phyloP scores from a whole-genome alignment of 257 asterid genomes.

The Solanum bulbocastanum region DNA sequence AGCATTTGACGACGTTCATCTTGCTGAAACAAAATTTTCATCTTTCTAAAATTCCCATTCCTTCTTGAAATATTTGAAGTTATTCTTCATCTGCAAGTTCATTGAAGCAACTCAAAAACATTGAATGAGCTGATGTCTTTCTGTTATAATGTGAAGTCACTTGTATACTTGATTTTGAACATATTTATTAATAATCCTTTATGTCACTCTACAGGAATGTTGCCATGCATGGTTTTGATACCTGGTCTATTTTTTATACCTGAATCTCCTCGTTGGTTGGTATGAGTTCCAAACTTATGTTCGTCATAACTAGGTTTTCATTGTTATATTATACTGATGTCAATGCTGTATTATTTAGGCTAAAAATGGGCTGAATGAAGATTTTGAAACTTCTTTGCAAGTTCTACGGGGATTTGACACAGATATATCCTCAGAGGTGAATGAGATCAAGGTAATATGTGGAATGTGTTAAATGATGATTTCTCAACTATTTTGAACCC shows the following conservation, averaged over 20 bases:
- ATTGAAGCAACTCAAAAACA: background rate
- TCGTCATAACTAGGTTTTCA: background rate
- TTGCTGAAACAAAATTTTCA: background rate
- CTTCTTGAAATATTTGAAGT: background rate
- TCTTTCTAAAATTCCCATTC: background rate
- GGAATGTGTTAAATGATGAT: background rate
- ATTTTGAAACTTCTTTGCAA: conserved; percentile 77
- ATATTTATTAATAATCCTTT: background rate
- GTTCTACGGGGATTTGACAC: conserved; percentile 79
- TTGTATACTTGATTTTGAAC: background rate
- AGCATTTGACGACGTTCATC: background rate
- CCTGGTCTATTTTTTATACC: conserved; percentile 89
- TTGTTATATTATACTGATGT: background rate
- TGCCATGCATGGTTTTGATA: conserved; percentile 79
- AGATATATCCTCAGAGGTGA: conserved; percentile 61
- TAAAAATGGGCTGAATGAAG: conserved; percentile 67
- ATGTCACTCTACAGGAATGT: conserved; percentile 33
- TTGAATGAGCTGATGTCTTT: background rate
- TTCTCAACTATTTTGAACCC: background rate
- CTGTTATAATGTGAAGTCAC: background rate
- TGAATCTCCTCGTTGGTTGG: conserved; percentile 99
- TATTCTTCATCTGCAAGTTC: background rate
- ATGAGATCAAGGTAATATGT: conserved; percentile 69
- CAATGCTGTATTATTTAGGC: conserved; percentile 32
- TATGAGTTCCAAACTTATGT: conserved; percentile 27